Base-by-base conservation (phyloP, 352 stramenopile genomes). In the Phytophthora cactorum region DNA sequence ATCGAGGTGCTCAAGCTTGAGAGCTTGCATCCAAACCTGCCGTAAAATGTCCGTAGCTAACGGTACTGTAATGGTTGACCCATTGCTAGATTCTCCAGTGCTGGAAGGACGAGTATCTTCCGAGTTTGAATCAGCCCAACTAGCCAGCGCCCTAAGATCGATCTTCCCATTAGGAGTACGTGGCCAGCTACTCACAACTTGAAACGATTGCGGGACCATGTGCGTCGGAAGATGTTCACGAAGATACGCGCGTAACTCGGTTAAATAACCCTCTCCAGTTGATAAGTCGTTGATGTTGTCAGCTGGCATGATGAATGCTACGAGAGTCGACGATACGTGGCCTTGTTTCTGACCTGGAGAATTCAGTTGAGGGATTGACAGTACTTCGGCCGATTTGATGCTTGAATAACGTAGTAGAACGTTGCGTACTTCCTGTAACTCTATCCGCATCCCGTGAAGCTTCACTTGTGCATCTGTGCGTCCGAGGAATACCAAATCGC, bases 381-480 rank as follows among this genome's bases (percentile, higher is more conserved):
- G 50, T 4, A 92, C 79, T 51, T 86, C 78, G 11, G 80, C 79
- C 25, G 86, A 72, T 29, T 73, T 66, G 2, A 95, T 68, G 0
- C 31, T 36, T 11, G 47, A 6, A 31, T 84, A 67, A 8, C 74
- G 60, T 5, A 90, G 52, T 14, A 94, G 54, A 29, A 84, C 72
- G 17, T 87, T 86, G 6, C 89, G 82, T 14, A 95, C 81, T 71
- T 95, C 87, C 9, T 91, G 82, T 4, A 95, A 66, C 64, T 96
- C 89, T 17, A 96, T 86, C 2, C 89, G 85, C 70, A 92, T 92
- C 11, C 87, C 89, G 17, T 86, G 80, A 2, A 91, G 79, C 58
- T 96, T 96, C 31, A 95, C 84, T 57, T 95, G 89, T 3, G 79
- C 69, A 59, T 96, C 89, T 1, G 81, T 81, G 15, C 89, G 74